Evolutionary conservation across 495 filamentous ascomycete species (phyloP).

Genomic region (Tetracladium marchalianum): DNA sequence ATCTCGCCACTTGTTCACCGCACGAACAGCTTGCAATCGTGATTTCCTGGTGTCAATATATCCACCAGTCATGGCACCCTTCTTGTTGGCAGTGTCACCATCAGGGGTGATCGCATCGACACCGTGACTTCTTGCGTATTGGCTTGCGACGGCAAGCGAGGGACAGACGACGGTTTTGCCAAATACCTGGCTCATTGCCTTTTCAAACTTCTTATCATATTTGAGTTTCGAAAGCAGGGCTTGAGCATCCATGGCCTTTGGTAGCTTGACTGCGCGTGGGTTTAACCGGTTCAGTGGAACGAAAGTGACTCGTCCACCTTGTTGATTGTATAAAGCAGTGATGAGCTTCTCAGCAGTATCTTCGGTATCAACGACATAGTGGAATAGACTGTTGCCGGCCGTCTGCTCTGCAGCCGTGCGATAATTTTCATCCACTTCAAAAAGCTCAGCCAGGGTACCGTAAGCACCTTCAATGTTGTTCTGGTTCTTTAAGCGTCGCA

Average conservation of each 20-base stretch:
- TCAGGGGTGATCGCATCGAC: slow-evolving; percentile 90
- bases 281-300: slow-evolving; percentile 81
- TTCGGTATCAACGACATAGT: slow-evolving; percentile 93
- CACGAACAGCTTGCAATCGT: slow-evolving; percentile 70
- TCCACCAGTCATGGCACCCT: slow-evolving; percentile 89
- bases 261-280: slow-evolving; percentile 59
- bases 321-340: slow-evolving; percentile 67
- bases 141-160: slow-evolving; percentile 70
- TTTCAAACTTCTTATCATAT: slow-evolving; percentile 67
- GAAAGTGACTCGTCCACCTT: slow-evolving; percentile 84
- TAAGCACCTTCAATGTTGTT: slow-evolving; percentile 78
- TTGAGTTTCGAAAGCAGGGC: slow-evolving; percentile 80
- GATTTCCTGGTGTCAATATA: slow-evolving; percentile 79
- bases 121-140: slow-evolving; percentile 83
- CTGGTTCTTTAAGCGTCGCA: slow-evolving; percentile 68
- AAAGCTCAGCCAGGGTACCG: slow-evolving; percentile 83
- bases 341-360: slow-evolving; percentile 74
- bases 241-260: slow-evolving; percentile 75
- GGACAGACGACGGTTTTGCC: slow-evolving; percentile 93
- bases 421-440: slow-evolving; percentile 77
- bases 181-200: slow-evolving; percentile 87
- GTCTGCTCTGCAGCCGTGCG: slow-evolving; percentile 86
- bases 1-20: slow-evolving; percentile 63
- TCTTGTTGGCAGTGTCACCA: slow-evolving; percentile 86
- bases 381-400: slow-evolving; percentile 86